phyloP scores from a whole-genome alignment of 768 basidiomycete genomes.

The Rhizopogon rudus region DNA sequence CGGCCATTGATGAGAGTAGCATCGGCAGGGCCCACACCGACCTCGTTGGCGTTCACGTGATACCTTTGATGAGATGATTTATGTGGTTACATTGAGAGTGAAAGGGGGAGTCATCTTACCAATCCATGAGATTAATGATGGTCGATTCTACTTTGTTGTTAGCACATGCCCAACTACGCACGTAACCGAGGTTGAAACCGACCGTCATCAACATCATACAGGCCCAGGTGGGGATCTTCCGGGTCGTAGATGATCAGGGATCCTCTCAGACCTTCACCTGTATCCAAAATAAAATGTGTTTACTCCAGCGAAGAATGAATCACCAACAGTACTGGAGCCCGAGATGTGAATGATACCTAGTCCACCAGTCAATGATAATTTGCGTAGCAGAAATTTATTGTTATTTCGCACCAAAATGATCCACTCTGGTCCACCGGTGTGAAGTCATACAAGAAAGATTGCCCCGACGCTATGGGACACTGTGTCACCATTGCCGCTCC shows the following conservation, averaged over 20 bases:
- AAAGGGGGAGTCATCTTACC: slow-evolving; percentile 9
- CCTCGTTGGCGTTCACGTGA: slow-evolving; percentile 3
- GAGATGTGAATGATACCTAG: slow-evolving; percentile 31
- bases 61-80: slow-evolving; percentile 5
- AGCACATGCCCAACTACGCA: background rate
- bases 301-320: background rate
- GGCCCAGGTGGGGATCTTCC: slow-evolving; percentile 14
- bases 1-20: slow-evolving; percentile 31
- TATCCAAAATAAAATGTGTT: background rate
- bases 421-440: slow-evolving; percentile 17
- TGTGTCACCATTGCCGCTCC: slow-evolving; percentile 38
- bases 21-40: background rate
- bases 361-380: background rate
- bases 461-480: slow-evolving; percentile 32
- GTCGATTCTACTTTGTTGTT: slow-evolving; percentile 20
- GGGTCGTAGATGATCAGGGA: slow-evolving; percentile 36
- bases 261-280: slow-evolving; percentile 16
- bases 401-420: slow-evolving; percentile 36
- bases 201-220: slow-evolving; percentile 32
- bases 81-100: background rate
- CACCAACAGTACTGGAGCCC: slow-evolving; percentile 36
- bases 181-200: background rate
- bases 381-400: background rate
- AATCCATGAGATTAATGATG: slow-evolving; percentile 28
- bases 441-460: slow-evolving; percentile 35